phyloP scores from a whole-genome alignment of 2,329 filamentous ascomycete genomes.

The Penicillium sp. region DNA sequence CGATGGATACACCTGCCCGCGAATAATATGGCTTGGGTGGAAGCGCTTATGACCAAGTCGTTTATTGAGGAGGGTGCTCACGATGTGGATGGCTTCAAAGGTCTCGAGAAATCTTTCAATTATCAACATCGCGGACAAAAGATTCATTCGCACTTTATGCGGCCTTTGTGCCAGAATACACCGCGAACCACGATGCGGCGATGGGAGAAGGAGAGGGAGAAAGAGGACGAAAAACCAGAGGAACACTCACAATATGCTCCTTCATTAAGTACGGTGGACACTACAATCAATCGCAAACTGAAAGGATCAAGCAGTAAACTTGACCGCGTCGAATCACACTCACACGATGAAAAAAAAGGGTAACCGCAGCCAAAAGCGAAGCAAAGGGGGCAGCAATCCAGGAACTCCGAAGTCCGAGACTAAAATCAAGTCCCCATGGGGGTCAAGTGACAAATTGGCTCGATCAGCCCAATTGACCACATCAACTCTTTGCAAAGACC shows the following conservation, averaged over 20 bases:
- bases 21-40: conserved; percentile 59
- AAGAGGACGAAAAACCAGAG: conserved; percentile 32
- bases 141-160: conserved; percentile 62
- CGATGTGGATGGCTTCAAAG: conserved; percentile 64
- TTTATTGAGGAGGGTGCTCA: conserved; percentile 62
- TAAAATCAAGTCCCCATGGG: conserved; percentile 34
- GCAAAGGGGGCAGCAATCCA: conserved; percentile 23
- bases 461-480: conserved; percentile 23
- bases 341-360: conserved; percentile 33
- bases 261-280: conserved; percentile 12
- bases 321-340: conserved; percentile 26
- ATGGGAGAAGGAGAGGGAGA: neutral
- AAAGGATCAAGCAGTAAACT: conserved; percentile 25
- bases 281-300: conserved; percentile 24
- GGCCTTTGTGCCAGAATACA: conserved; percentile 56
- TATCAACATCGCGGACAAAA: conserved; percentile 60
- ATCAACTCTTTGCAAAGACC: conserved; percentile 40
- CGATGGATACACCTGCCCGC: conserved; percentile 56
- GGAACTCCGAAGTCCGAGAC: conserved; percentile 24
- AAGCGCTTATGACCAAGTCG: conserved; percentile 61
- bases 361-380: conserved; percentile 27
- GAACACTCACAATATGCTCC: conserved; percentile 20
- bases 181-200: conserved; percentile 29
- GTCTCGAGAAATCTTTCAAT: conserved; percentile 59
- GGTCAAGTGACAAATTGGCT: conserved; percentile 28